Evolutionary conservation across 2,329 filamentous ascomycete genomes (phyloP), one percentile per base, ranked within the genome.

Genomic region (Ambrosiella cleistominuta): DNA sequence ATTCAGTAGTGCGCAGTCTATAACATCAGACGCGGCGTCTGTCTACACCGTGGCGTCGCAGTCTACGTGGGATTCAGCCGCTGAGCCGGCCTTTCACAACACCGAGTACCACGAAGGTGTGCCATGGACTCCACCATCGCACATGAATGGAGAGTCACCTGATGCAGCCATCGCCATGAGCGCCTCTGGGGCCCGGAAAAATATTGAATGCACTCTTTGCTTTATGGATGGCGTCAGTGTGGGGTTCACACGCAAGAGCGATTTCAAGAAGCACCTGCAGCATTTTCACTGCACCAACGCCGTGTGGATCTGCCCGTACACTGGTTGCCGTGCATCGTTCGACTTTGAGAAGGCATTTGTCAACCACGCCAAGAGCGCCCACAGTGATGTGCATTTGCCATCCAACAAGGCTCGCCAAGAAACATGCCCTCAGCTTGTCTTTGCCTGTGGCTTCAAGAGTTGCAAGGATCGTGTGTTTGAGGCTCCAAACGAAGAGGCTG

Each of bases 241-340:
- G 27, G 71, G 71, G 40, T 74, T 74, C 54, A 71, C 71, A 40
- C 69, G 72, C 60, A 74, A 74, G 65, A 73, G 70, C 63, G 72
- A 74, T 62, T 73, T 74, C 63, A 74, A 74, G 67, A 74, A 74
- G 66, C 72, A 74, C 62, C 65, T 74, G n/a, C 70, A 73, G 66
- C 72, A 72, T 64, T 74, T 74, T 62, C 72, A 74, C 62, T 70
- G 70, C 42, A 67, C 69, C 53, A 70, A 74, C 61, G 66, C 69
- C 40, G 66, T 69, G 44, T 74, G 72, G 72, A 65, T 71, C 17
- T 74, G 72, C 65, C 71, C 68, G 51, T 71, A 69, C 42, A 68
- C 68, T 60, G 68, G 66, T 35, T 74, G 72, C 63, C 66, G 69
- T 50, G 64, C 72, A n/a, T 69, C 70, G 3, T 74, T 74, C 50